Percentiles rank a stretch among this genome's conserved stretches.
phyloP scores from a whole-genome alignment of 495 filamentous ascomycete genomes.

The Niebla homalea region DNA sequence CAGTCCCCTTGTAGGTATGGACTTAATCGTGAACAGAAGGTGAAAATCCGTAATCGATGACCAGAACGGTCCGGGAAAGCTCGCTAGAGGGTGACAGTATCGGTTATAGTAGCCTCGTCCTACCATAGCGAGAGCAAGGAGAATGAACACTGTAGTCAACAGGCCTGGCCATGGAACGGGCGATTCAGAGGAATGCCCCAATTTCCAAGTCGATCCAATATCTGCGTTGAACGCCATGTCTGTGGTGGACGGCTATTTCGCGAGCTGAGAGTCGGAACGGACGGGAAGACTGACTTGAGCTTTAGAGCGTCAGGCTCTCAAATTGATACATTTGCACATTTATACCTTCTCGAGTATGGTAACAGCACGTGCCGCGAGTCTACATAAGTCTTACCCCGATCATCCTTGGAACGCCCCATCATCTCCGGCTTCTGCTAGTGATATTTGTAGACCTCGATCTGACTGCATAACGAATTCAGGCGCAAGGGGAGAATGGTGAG shows the following conservation, averaged over 20 bases:
- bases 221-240: background rate
- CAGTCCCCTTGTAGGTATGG: conserved; percentile 7
- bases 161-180: background rate
- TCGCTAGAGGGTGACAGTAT: conserved; percentile 37
- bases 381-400: no score
- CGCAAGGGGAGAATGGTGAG: no score
- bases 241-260: background rate
- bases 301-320: no score
- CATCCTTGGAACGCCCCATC: no score
- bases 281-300: no score
- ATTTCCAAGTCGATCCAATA: background rate
- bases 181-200: background rate
- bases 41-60: conserved; percentile 37
- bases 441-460: no score
- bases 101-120: conserved; percentile 29
- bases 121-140: background rate
- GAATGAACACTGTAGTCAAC: background rate
- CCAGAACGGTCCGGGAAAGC: conserved; percentile 43
- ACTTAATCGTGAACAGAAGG: conserved; percentile 23
- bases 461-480: no score
- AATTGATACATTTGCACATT: no score
- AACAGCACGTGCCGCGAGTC: no score
- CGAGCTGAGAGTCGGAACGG: background rate
- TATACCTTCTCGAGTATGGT: no score
- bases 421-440: no score